Base-by-base conservation (phyloP, 78 protist genomes). In the Dictyostelium firmibasis region DNA sequence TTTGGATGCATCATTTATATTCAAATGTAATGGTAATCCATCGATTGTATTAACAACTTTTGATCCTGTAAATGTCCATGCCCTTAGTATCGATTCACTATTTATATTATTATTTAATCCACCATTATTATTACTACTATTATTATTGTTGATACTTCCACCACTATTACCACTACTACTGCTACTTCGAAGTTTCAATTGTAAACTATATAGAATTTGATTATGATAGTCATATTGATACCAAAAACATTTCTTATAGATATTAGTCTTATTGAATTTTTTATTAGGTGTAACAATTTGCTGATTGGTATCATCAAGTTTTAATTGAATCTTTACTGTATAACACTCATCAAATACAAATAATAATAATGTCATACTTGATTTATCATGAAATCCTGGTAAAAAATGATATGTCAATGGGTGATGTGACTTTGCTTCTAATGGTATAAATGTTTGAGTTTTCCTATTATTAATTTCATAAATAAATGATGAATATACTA, bases 401-500 rank as follows among this genome's bases (percentile, higher is more conserved):
- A 89, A 57, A 36, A 69, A 89, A 70, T 89, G 86, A 70, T 89
- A 89, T 6, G 29, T 35, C 27, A 81, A 69, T 31, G 87, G 86
- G 50, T 50, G 36, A 13, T 44, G 67, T 62, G 87, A 81, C 29
- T n/a, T 23, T 18, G 36, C 70, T 35, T 89, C 94, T 69, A 89
- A 81, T 81, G 20, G 44, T 81, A 60, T 25, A n/a, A n/a, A 20
- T 25, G 64, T 27, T 47, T 47, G 72, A n/a, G 36, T 4, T 47
- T 29, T 25, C 16, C 81, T 89, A 31, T 82, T 87, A 62, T 62
- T 78, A 25, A 78, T 38, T 62, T 89, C 94, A 89, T 69, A 69
- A 25, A 89, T 78, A 89, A 18, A 89, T 78, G 94, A 89, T 62
- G 94, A 64, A 69, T 89, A 89, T 29, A 81, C 87, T 86, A 70